Base-by-base conservation (phyloP, 2,329 filamentous ascomycete genomes). In the Aspergillus tubingensis region DNA sequence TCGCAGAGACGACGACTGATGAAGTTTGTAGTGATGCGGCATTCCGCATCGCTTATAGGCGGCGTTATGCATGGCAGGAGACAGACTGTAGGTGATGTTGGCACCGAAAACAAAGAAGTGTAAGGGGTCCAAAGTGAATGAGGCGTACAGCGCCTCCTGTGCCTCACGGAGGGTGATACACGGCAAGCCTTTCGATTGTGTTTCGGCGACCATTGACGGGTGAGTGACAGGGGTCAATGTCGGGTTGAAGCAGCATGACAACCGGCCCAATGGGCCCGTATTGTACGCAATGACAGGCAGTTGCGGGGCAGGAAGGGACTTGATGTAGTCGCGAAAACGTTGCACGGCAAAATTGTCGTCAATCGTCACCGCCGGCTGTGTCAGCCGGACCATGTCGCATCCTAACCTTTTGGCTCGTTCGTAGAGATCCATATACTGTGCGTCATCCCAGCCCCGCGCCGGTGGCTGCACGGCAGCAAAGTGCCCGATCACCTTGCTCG, bases 31-130 rank as follows among this genome's bases (percentile, higher is more conserved):
- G 5, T 81, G 74, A 66, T 92, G 90, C 0, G 86, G 86, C 71
- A 92, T 85, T 0, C 89, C 90, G 65, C 86, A 86, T 23, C 82
- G 83, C 55, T 82, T 79, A 60, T 90, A 86, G 0, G 89, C 90
- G 5, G 87, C 82, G 57, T 87, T 90, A 72, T 93, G 90, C 89
- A 92, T 92, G 6, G 88, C 87, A 1, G 90, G 90, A 0, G 90
- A 92, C 58, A 92, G 74, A 70, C 88, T 91, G 76, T 90, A 91
- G 53, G 82, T 85, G 8, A 90, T 86, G 58, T 88, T 88, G 57
- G 85, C 87, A n/a, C 90, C 90, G 54, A 92, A 85, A 36, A 92
- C 88, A 66, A 89, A 90, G 57, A 91, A 86, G 53, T 88, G 86
- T 81, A 92, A 86, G 0, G 87, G 82, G 43, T 91, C 87, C 54